These are phyloP conservation scores for Pilasporangium apinafurcum DNA, from an alignment of 352 stramenopile genomes.

Conservation along the genomic window DNA sequence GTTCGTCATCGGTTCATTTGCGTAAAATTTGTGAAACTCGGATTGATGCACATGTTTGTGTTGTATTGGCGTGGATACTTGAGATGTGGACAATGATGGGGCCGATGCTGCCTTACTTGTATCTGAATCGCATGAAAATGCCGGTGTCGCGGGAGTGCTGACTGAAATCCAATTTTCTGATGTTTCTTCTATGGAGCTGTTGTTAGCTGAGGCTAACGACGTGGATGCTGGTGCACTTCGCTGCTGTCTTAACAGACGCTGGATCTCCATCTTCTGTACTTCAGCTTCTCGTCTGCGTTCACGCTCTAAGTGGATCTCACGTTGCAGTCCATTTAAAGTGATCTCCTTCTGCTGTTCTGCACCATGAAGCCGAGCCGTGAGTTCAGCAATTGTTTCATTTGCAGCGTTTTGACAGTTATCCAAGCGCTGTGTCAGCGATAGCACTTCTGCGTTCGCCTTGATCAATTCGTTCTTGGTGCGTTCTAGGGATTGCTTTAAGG, in stretches of 20 bases:
- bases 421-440: conserved; percentile 37
- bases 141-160: background rate
- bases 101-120: background rate
- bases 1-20: conserved; percentile 58
- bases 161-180: background rate
- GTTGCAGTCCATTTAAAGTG: conserved; percentile 22
- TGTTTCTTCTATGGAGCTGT: background rate
- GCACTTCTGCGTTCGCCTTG: conserved; percentile 31
- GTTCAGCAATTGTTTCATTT: conserved; percentile 58
- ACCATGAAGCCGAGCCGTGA: conserved; percentile 34
- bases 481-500: conserved; percentile 44
- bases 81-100: background rate
- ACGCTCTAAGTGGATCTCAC: conserved; percentile 52
- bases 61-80: conserved; percentile 6
- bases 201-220: background rate
- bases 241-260: conserved; percentile 33
- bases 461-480: conserved; percentile 46
- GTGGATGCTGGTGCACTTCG: background rate
- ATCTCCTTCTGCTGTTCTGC: conserved; percentile 52
- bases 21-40: conserved; percentile 57
- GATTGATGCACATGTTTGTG: background rate
- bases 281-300: conserved; percentile 50
- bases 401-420: conserved; percentile 45
- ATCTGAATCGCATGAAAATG: background rate
- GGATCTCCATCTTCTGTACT: conserved; percentile 54